Base-by-base conservation (phyloP, 2,329 filamentous ascomycete genomes). In the Fusarium protoensiforme region DNA sequence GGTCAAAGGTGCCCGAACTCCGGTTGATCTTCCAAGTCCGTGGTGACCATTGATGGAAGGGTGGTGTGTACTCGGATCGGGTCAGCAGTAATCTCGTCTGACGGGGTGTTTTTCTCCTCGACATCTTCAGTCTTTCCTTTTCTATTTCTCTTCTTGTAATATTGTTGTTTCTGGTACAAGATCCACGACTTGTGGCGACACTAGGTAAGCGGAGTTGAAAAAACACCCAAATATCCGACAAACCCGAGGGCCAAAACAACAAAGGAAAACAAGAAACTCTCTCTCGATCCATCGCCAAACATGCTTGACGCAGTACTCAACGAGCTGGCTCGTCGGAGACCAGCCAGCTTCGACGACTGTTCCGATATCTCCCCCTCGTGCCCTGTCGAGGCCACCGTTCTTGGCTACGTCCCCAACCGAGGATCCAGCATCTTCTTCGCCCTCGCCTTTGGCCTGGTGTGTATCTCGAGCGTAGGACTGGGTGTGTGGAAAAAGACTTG, bases 361-460 rank as follows among this genome's bases (percentile, higher is more conserved):
- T 74, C 70, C 11, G 78, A 76, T 18, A 80, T 89, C 68, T 82
- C 82, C 10, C 65, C 76, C 3, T 64, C 74, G 41, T 90, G 88
- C 71, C 87, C 87, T n/a, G 87, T 90, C 72, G 67, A 81, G 43
- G 82, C 80, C 33, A 90, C 88, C 4, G 87, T 88, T 14, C 81
- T 88, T 36, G 88, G 88, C 56, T 91, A 91, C 80, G 84, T 84
- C 36, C 89, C 89, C 8, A 89, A 88, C 74, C 77, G 85, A n/a
- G 85, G 86, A 56, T 85, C 88, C 72, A 89, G 90, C 78, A 82
- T 85, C 73, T 87, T 91, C 76, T 88, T 89, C 78, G 81, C 85
- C 46, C 80, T 85, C 60, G 83, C 81, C 22, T 91, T 89, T 67
- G 87, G 82, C 9, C 41, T 87, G 4, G 81, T 83, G 9, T 75